Conservation (phyloP, 129 eudicot species). For the Artemisia annua region DNA sequence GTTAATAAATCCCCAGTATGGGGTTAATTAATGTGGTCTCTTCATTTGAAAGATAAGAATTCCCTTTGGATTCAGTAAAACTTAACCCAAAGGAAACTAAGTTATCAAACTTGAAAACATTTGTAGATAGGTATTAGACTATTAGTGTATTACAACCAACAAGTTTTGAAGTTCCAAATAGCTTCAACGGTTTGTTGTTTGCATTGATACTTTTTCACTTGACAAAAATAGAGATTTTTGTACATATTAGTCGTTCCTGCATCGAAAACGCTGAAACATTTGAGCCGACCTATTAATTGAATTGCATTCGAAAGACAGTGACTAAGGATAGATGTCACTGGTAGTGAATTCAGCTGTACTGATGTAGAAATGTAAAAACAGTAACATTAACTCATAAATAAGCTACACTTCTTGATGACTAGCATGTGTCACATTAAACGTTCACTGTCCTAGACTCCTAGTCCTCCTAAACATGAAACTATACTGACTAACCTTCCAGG, state of each 20-base stretch:
- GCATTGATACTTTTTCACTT: background rate
- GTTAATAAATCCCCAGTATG: background rate
- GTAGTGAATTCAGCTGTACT: constrained; percentile 15
- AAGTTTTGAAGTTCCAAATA: too few species aligned
- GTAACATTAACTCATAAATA: constrained; percentile 28
- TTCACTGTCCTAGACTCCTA: constrained; percentile 27
- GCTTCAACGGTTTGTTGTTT: background rate
- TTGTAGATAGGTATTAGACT: too few species aligned
- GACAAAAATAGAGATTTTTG: background rate
- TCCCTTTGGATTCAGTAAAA: too few species aligned
- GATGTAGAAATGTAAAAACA: constrained; percentile 19
- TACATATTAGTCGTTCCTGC: background rate
- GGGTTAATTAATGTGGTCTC: background rate
- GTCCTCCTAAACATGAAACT: constrained; percentile 25
- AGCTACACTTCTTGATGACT: constrained; percentile 22
- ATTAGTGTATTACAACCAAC: too few species aligned
- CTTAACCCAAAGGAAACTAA: too few species aligned
- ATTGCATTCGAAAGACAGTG: constrained; percentile 25
- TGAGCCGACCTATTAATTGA: constrained; percentile 2
- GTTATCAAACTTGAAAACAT: too few species aligned
- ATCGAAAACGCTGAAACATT: constrained; percentile 8
- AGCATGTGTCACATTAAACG: constrained; percentile 33
- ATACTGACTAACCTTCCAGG: constrained; percentile 12
- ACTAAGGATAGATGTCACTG: constrained; percentile 9
- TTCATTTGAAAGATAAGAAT: background rate